These are phyloP conservation scores for Gaeumannomyces sp. DNA, from an alignment of 2,329 filamentous ascomycete genomes.

Conservation along the genomic window DNA sequence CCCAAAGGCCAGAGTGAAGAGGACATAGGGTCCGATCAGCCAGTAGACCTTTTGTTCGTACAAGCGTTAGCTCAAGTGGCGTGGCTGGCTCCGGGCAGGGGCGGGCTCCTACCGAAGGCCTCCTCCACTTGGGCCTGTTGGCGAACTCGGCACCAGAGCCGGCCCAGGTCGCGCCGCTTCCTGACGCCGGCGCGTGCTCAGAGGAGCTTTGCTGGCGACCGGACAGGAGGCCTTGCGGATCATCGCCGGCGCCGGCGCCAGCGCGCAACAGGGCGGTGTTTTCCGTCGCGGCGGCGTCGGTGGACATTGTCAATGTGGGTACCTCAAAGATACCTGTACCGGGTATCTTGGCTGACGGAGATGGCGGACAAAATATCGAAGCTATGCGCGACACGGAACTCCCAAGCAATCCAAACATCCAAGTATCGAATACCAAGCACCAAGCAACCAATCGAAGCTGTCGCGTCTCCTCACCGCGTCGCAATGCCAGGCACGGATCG, in stretches of 20 bases:
- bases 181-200: conserved; percentile 7
- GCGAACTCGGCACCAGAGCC: conserved; percentile 49
- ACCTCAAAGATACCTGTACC: not conserved
- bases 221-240: not conserved
- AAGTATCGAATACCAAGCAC: not conserved
- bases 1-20: conserved; percentile 82
- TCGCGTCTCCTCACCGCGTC: not conserved
- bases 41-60: conserved; percentile 60
- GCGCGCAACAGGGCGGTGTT: conserved; percentile 28
- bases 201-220: no score
- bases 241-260: conserved; percentile 17
- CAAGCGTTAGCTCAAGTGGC: not conserved
- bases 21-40: conserved; percentile 71
- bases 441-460: no score
- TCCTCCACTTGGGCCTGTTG: conserved; percentile 54
- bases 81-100: not conserved
- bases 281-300: not conserved
- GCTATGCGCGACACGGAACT: not conserved
- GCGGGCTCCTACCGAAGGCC: conserved; percentile 45
- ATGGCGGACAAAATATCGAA: not conserved
- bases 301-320: not conserved
- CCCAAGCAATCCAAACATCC: not conserved
- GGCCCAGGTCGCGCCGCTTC: conserved; percentile 32
- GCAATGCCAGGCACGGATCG: not conserved
- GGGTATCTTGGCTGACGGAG: not conserved